Base-by-base conservation (phyloP, 108 stramenopile genomes). In the Chaetoceros tenuissimus region DNA sequence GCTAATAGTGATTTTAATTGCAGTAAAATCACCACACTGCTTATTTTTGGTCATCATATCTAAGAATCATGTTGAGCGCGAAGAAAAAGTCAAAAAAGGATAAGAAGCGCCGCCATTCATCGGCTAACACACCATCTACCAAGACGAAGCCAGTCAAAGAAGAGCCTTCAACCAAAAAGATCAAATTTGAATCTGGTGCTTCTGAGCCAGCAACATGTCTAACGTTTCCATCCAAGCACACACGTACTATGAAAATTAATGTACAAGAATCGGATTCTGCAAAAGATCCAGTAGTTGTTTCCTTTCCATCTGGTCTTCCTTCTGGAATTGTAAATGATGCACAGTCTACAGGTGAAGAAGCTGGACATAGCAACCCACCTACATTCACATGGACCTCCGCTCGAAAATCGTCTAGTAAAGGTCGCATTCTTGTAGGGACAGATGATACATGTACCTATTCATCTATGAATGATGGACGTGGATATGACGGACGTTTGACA, bases 251-350 rank as follows among this genome's bases (percentile, higher is more conserved):
- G 44, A 66, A 43, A 5, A 46, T 66, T 17, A 24, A 50, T 24
- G 72, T 73, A 3, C 59, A 62, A 40, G 21, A 55, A 16, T 55
- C 73, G 22, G 34, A 74, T 51, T 51, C 79, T 17, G 46, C 23
- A 24, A 49, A 72, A 24, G 72, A 78, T 57, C 87, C 87, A 5
- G 65, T 88, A 28, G 79, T 88, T 0, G 82, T 84, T 43, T 85
- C 87, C 18, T 89, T 89, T 55, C 87, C 87, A 0, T 59, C 81
- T 28, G 87, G 87, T 34, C 40, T 81, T 20, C 87, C 87, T 18
- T 56, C 64, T 23, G 63, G 68, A 20, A 21, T 55, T 57, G 10
- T 52, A 55, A 29, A 51, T 25, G 17, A 51, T 25, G 47, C 40
- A 28, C 10, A 52, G 20, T 5, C 24, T 53, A 23, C 49, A 50